A percentile compares a stretch with the other conserved stretches of the same genome.
Evolutionary conservation across 1,284 basidiomycete species (phyloP).

Genomic region (Takashimella tepidaria): DNA sequence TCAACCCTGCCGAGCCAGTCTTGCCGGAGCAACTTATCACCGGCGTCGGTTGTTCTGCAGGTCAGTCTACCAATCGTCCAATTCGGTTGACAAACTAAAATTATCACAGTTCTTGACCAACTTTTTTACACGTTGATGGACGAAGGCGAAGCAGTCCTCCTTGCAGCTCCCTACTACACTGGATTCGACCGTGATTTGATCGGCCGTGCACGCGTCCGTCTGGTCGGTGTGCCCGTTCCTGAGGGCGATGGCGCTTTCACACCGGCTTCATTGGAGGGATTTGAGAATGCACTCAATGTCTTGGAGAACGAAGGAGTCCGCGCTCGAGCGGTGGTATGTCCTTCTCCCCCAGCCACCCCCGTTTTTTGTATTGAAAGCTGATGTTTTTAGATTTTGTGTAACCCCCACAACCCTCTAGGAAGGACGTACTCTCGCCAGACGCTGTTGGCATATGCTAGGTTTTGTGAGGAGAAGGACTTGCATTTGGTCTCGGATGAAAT

Average conservation of each 20-base stretch:
- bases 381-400: constrained; percentile 41
- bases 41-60: constrained; percentile 40
- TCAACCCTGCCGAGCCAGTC: constrained; percentile 30
- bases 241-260: constrained; percentile 29
- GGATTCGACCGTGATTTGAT: constrained; percentile 45
- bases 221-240: constrained; percentile 39
- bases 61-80: constrained; percentile 17
- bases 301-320: constrained; percentile 23
- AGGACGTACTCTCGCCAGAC: constrained; percentile 45
- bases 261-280: constrained; percentile 25
- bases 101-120: constrained; percentile 41
- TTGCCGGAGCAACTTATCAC: constrained; percentile 41
- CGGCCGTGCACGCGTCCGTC: constrained; percentile 29
- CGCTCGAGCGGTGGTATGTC: constrained; percentile 35
- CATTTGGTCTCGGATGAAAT: constrained; percentile 51
- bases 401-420: constrained; percentile 50
- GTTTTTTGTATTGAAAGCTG: neutral
- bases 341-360: neutral
- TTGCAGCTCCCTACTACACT: constrained; percentile 45
- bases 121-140: constrained; percentile 48
- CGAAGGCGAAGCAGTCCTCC: constrained; percentile 46
- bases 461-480: constrained; percentile 49
- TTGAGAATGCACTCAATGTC: constrained; percentile 28
- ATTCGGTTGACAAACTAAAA: neutral
- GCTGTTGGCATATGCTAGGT: constrained; percentile 46